Conservation (phyloP, 2,329 filamentous ascomycete genomes). For the Paracoccidioides brasiliensis region DNA sequence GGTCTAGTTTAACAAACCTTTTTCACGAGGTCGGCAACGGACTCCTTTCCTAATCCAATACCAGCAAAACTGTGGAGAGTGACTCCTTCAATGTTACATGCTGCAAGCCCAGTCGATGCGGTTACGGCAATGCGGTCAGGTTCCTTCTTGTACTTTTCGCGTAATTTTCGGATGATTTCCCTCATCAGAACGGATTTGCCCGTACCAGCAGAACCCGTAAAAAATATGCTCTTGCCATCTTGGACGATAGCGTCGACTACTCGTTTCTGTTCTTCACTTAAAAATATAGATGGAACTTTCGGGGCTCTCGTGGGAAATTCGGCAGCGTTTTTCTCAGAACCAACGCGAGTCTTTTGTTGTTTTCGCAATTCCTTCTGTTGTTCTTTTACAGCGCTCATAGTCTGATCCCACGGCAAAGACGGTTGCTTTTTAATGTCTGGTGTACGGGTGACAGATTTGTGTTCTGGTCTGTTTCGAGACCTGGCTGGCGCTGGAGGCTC, state of each 20-base stretch:
- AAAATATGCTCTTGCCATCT: constrained; percentile 79
- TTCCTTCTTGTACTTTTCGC: constrained; percentile 61
- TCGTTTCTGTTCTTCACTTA: constrained; percentile 76
- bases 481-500: background rate
- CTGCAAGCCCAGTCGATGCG: constrained; percentile 87
- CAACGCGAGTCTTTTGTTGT: constrained; percentile 36
- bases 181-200: constrained; percentile 95
- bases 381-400: constrained; percentile 61
- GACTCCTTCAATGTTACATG: constrained; percentile 91
- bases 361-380: constrained; percentile 61
- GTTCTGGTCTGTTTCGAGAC: constrained; percentile 7
- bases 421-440: constrained; percentile 32
- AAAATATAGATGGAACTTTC: constrained; percentile 46
- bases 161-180: constrained; percentile 71
- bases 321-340: constrained; percentile 27
- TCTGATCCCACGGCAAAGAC: constrained; percentile 55
- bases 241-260: constrained; percentile 75
- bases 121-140: constrained; percentile 83
- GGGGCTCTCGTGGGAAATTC: constrained; percentile 6
- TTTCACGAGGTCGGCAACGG: constrained; percentile 64
- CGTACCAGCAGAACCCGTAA: constrained; percentile 89
- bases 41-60: constrained; percentile 88
- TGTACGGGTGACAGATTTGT: constrained; percentile 25
- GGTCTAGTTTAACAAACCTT: constrained; percentile 39
- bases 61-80: constrained; percentile 93